Evolutionary conservation across 2,329 filamentous ascomycete genomes (phyloP).

Genomic region (Exophiala spinifera): DNA sequence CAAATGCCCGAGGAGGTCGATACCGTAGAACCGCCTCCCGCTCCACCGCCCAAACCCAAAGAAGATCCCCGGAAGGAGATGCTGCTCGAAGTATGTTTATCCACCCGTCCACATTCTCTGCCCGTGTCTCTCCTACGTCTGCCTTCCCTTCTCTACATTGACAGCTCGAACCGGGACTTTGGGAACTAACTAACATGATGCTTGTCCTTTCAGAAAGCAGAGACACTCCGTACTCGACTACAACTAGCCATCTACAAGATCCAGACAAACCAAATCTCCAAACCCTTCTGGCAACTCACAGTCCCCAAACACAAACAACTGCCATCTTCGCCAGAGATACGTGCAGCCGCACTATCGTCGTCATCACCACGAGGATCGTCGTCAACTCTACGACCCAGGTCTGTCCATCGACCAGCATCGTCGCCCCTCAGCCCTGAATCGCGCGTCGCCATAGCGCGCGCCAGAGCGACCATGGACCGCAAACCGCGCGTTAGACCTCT

Average conservation of each 20-base stretch:
- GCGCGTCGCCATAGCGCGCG: conserved; percentile 21
- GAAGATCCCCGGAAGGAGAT: conserved; percentile 24
- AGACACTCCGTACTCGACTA: conserved; percentile 27
- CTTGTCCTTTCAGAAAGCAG: conserved; percentile 26
- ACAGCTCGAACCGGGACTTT: too few species aligned
- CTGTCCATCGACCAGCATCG: not conserved
- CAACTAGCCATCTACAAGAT: conserved; percentile 31
- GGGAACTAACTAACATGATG: too few species aligned
- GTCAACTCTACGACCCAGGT: conserved; percentile 14
- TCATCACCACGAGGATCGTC: conserved; percentile 14
- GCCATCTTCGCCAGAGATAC: conserved; percentile 11
- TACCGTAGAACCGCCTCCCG: conserved; percentile 20
- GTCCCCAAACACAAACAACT: conserved; percentile 11
- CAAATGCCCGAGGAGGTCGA: conserved; percentile 33
- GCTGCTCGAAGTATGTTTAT: conserved; percentile 20
- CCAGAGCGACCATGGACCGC: conserved; percentile 22
- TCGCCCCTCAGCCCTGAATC: conserved; percentile 13
- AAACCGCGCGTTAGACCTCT: conserved; percentile 17
- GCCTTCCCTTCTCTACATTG: too few species aligned
- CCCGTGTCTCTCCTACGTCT: too few species aligned
- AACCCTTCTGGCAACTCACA: conserved; percentile 26
- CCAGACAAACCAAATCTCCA: conserved; percentile 28
- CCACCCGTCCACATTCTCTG: too few species aligned
- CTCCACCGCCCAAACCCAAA: conserved; percentile 31
- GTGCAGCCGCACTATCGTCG: conserved; percentile 10